phyloP scores from a whole-genome alignment of 495 filamentous ascomycete genomes.

The Podospora pseudoanserina region DNA sequence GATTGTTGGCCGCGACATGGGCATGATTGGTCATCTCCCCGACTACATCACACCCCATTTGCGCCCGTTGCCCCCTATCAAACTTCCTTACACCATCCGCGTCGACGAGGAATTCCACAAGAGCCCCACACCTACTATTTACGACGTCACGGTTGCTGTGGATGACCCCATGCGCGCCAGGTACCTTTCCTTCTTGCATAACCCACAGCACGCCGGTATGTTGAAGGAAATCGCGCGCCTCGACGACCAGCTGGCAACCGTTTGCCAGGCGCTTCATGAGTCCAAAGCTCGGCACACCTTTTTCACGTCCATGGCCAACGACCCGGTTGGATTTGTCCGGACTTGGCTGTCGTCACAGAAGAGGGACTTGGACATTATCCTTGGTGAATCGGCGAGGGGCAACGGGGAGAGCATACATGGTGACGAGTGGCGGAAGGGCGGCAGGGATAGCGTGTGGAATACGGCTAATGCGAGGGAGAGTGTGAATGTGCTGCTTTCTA shows the following conservation, averaged over 20 bases:
- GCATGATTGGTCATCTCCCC: constrained; percentile 86
- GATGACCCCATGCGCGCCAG: constrained; percentile 74
- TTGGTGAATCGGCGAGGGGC: constrained; percentile 72
- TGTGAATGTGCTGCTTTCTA: constrained; percentile 50
- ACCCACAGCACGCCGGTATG: constrained; percentile 53
- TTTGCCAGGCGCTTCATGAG: constrained; percentile 72
- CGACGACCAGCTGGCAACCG: constrained; percentile 78
- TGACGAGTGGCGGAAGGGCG: constrained; percentile 56
- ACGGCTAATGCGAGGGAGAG: constrained; percentile 54
- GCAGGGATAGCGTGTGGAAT: constrained; percentile 49
- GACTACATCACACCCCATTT: constrained; percentile 73
- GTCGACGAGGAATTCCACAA: constrained; percentile 81
- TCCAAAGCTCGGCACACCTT: constrained; percentile 85
- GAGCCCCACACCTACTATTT: constrained; percentile 65
- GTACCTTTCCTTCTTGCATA: constrained; percentile 57
- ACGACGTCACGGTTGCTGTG: constrained; percentile 82
- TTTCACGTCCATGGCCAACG: constrained; percentile 66
- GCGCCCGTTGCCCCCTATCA: constrained; percentile 72
- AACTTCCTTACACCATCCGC: constrained; percentile 88
- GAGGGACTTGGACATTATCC: constrained; percentile 81
- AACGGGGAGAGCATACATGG: constrained; percentile 57
- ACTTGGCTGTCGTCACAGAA: constrained; percentile 86
- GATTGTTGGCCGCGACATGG: constrained; percentile 73
- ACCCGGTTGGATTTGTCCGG: constrained; percentile 76
- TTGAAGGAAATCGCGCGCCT: constrained; percentile 67